These are phyloP conservation scores for Boletales sp. DNA, from an alignment of 768 basidiomycete genomes.

Conservation along the genomic window DNA sequence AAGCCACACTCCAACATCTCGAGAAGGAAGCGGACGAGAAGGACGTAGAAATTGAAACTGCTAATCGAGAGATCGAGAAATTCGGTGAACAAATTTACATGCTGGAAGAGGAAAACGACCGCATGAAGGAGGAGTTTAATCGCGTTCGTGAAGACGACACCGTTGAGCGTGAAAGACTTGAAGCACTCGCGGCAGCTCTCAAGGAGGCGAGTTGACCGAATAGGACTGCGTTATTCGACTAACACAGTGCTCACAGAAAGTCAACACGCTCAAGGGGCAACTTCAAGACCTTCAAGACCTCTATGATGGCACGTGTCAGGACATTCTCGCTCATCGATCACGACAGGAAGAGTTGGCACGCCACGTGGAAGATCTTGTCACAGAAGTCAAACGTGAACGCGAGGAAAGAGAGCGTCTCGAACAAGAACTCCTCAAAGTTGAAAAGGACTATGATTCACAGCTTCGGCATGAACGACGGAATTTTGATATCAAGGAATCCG, in stretches of 20 bases:
- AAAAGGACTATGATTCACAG: conserved; percentile 61
- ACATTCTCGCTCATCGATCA: conserved; percentile 62
- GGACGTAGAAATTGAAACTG: conserved; percentile 69
- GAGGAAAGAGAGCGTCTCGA: conserved; percentile 52
- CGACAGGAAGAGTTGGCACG: conserved; percentile 75
- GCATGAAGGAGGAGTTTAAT: conserved; percentile 67
- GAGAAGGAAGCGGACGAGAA: conserved; percentile 77
- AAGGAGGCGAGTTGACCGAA: conserved; percentile 61
- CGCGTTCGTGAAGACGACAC: conserved; percentile 67
- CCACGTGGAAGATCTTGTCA: conserved; percentile 70
- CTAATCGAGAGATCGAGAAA: conserved; percentile 75
- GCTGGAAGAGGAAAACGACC: conserved; percentile 85
- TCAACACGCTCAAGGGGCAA: conserved; percentile 56
- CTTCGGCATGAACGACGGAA: conserved; percentile 57
- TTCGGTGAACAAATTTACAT: conserved; percentile 78
- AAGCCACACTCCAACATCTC: conserved; percentile 69
- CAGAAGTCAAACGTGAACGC: conserved; percentile 57
- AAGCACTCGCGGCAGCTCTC: conserved; percentile 64
- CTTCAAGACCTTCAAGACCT: conserved; percentile 62
- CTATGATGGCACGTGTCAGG: conserved; percentile 60
- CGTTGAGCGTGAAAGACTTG: conserved; percentile 65
- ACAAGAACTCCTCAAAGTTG: conserved; percentile 51
- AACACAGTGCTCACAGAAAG: conserved; percentile 51
- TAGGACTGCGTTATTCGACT: background rate
- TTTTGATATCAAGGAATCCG: conserved; percentile 67